These are phyloP conservation scores for Mortierella sp. DNA, from an alignment of 371 early-diverging fungal genomes.

Conservation along the genomic window DNA sequence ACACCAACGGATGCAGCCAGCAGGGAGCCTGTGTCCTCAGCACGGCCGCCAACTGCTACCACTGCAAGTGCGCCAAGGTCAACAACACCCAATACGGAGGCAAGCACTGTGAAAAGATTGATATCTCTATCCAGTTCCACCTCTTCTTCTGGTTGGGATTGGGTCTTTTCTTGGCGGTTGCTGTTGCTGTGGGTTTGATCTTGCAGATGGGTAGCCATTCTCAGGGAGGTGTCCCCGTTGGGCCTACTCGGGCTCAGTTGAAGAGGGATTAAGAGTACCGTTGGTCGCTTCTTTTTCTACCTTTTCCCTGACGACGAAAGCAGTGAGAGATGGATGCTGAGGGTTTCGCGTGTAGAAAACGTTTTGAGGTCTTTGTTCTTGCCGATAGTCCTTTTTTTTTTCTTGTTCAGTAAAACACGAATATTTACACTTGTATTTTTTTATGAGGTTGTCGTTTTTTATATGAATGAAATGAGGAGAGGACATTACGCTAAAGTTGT, in stretches of 20 bases:
- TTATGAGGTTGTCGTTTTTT: neutral
- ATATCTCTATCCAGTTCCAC: conserved; percentile 53
- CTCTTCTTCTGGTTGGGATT: conserved; percentile 52
- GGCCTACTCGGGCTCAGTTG: conserved; percentile 51
- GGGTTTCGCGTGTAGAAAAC: neutral
- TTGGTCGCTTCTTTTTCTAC: neutral
- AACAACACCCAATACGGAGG: conserved; percentile 47
- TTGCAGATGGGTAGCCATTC: conserved; percentile 49
- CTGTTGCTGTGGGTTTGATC: conserved; percentile 40
- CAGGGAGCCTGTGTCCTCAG: conserved; percentile 45
- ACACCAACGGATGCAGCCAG: conserved; percentile 37
- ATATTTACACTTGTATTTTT: conserved; percentile 6
- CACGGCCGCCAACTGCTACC: conserved; percentile 45
- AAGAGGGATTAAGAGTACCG: conserved; percentile 38
- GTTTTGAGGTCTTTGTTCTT: neutral
- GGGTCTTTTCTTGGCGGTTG: conserved; percentile 31
- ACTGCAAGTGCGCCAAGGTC: conserved; percentile 49
- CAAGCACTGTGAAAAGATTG: conserved; percentile 42
- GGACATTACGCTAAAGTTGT: neutral
- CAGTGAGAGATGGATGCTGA: neutral
- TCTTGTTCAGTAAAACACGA: neutral
- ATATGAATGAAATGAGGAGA: neutral
- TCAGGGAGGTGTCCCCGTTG: conserved; percentile 55
- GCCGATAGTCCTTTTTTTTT: neutral
- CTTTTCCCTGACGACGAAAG: too few relatives aligned